These are phyloP conservation scores for Syzygium grande DNA, from an alignment of 345 rosid species.

Conservation along the genomic window DNA sequence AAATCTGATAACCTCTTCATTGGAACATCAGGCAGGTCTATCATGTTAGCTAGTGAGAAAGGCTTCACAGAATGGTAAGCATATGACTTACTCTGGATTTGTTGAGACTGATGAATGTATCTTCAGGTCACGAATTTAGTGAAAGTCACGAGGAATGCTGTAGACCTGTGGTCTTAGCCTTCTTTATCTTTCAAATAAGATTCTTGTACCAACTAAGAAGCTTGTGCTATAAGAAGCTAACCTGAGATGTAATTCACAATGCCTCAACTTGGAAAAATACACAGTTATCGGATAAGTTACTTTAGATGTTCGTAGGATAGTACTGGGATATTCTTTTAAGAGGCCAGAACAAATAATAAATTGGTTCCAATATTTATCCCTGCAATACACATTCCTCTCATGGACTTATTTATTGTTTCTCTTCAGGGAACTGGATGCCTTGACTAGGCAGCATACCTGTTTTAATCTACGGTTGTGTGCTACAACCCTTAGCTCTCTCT, in stretches of 20 bases:
- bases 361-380: background rate
- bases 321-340: background rate
- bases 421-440: slow-evolving; percentile 83
- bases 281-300: background rate
- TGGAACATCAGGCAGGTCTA: slow-evolving; percentile 52
- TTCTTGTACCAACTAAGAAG: background rate
- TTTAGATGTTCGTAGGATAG: background rate
- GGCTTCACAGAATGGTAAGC: slow-evolving; percentile 90
- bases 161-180: background rate
- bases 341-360: background rate
- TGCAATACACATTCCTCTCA: background rate
- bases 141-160: background rate
- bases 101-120: background rate
- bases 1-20: slow-evolving; percentile 44
- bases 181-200: background rate
- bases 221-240: background rate
- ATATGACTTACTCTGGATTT: background rate
- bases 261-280: background rate
- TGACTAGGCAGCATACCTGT: slow-evolving; percentile 73
- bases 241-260: background rate
- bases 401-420: background rate
- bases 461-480: slow-evolving; percentile 88
- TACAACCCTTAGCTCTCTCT: slow-evolving; percentile 85
- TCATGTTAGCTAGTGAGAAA: slow-evolving; percentile 61
- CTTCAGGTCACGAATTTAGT: background rate